Base-by-base conservation (phyloP, 2,329 filamentous ascomycete genomes). In the Aurifilum marmelostoma region DNA sequence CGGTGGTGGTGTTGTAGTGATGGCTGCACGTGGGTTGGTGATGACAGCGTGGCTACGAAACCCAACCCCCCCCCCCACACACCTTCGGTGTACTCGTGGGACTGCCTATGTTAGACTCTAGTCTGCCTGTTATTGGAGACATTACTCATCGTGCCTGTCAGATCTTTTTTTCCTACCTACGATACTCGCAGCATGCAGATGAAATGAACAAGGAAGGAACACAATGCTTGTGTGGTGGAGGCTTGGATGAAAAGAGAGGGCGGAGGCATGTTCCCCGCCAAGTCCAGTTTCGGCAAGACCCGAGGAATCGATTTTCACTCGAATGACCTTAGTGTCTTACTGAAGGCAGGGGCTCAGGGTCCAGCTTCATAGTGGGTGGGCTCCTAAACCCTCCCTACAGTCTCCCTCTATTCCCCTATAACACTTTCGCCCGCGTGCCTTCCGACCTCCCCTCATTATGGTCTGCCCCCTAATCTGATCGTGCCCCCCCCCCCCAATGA, bases 281-380 rank as follows among this genome's bases (percentile, higher is more conserved):
- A 8, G n/a, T 16, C 60, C 60, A 50, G 60, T 63, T 63, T 47
- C 60, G 60, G 60, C 39, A 63, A 63, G 60, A 63, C 14, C 60
- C 60, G 60, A 63, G 16, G 11, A 24, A 41, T 27, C 59, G 11
- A 43, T 11, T 12, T 11, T 8, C 14, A 37, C 9, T 24, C 50
- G 12, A 56, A 21, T 27, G 21, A n/a, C 9, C 9, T 1, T 52
- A 27, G n/a, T 52, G 21, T 24, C 9, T 8, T 52, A 56, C 52
- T 27, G 24, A n/a, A 56, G 18, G 18, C 52, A 56, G 52, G 52
- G 52, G 24, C 52, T 29, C 52, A 56, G 52, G 2, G 52, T 29
- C 52, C 52, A 56, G 14, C 52, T 21, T 32, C 56, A 34, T 32
- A 59, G 56, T 37, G 29, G 43, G 18, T 8, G 43, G 18, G 56